A percentile compares a stretch with the other conserved stretches of the same genome.
These are phyloP conservation scores for Colletotrichum tamarilloi DNA, from an alignment of 2,329 filamentous ascomycete species.

Conservation along the genomic window DNA sequence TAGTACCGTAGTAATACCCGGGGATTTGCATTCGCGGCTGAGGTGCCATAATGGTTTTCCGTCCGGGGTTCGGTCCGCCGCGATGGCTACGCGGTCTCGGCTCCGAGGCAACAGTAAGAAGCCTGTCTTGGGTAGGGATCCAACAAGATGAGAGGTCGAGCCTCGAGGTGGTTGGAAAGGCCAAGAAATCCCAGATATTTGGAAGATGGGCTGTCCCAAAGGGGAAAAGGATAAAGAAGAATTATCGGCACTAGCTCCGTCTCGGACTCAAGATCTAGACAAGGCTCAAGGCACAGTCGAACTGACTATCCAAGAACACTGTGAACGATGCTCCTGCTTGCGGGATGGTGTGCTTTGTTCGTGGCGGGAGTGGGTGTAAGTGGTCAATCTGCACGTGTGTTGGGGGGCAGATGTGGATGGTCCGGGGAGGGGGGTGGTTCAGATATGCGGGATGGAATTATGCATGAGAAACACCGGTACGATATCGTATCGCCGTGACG, in stretches of 20 bases:
- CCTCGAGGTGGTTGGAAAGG: background rate
- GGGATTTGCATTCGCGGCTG: slow-evolving; percentile 52
- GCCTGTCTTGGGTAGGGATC: background rate
- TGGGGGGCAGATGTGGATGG: background rate
- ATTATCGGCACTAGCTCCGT: background rate
- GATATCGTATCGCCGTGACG: slow-evolving; percentile 22
- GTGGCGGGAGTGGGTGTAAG: background rate
- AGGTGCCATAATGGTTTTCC: slow-evolving; percentile 20
- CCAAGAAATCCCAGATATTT: background rate
- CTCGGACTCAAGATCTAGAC: slow-evolving; percentile 7
- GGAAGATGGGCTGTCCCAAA: background rate
- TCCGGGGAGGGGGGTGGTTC: background rate
- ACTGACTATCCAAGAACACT: background rate
- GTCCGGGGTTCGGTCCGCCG: background rate
- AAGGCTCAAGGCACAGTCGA: slow-evolving; percentile 7
- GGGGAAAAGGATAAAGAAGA: background rate
- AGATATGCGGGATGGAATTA: background rate
- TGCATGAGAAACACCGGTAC: background rate
- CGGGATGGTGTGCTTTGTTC: background rate
- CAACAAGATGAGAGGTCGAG: background rate
- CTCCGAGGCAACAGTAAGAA: background rate
- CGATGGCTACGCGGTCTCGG: background rate
- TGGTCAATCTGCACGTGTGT: background rate
- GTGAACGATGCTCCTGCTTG: slow-evolving; percentile 3
- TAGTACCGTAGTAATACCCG: slow-evolving; percentile 63